These are phyloP conservation scores for Yamadazyma pseudoaaseri DNA, from an alignment of 1,139 yeast species.

Conservation along the genomic window DNA sequence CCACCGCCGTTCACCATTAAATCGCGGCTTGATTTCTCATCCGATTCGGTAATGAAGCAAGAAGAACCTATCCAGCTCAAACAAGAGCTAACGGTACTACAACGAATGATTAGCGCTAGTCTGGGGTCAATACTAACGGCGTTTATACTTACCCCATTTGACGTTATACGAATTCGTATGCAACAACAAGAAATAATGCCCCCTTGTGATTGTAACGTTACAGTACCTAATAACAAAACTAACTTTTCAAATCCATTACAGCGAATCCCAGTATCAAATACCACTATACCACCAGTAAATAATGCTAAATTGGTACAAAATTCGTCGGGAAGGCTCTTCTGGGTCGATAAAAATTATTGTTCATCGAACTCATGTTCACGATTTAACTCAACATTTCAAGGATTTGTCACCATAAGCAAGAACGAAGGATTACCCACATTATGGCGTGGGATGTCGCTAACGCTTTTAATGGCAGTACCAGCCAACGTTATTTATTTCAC, in stretches of 20 bases:
- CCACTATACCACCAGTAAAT: too few relatives aligned
- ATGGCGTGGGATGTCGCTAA: conserved; percentile 87
- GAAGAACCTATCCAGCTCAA: conserved; percentile 1
- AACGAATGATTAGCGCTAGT: conserved; percentile 87
- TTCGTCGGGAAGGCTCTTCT: too few relatives aligned
- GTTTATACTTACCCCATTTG: conserved; percentile 85
- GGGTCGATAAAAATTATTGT: conserved; percentile 43
- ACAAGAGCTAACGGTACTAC: conserved; percentile 37
- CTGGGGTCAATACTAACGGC: conserved; percentile 90
- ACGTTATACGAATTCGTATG: conserved; percentile 84
- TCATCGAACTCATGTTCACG: conserved; percentile 31
- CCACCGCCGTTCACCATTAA: too few relatives aligned
- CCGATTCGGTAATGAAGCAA: conserved; percentile 1
- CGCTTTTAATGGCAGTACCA: conserved; percentile 87
- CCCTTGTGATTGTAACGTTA: conserved; percentile 1
- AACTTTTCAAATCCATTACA: too few relatives aligned
- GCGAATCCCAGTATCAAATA: too few relatives aligned
- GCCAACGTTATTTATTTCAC: conserved; percentile 91
- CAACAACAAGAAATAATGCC: conserved; percentile 82
- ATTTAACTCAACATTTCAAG: conserved; percentile 66
- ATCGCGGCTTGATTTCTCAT: not conserved
- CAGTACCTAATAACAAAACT: not conserved
- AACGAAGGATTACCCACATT: conserved; percentile 76
- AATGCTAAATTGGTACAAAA: too few relatives aligned
- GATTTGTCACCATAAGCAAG: conserved; percentile 60